Conservation (phyloP, 352 stramenopile genomes). For the Globisporangium spiculum region DNA sequence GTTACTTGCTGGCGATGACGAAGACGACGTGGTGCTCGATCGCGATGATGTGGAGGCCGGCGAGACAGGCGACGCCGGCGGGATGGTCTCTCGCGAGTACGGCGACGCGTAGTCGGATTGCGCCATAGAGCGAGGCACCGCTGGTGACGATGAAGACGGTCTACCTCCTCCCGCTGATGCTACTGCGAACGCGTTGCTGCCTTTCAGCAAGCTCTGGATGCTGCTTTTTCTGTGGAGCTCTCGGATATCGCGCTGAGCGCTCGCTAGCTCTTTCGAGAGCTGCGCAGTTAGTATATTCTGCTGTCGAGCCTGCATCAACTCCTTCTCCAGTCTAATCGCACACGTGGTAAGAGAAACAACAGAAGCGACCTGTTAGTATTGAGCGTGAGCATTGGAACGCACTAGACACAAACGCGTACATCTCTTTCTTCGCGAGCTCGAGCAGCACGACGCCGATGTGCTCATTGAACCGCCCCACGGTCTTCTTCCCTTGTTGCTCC, state of each 20-base stretch:
- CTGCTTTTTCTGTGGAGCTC: slow-evolving; percentile 65
- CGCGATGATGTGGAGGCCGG: slow-evolving; percentile 14
- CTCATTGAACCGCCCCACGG: slow-evolving; percentile 43
- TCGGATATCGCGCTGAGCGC: slow-evolving; percentile 70
- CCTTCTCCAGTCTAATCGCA: slow-evolving; percentile 50
- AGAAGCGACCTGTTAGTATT: not conserved
- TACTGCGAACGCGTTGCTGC: slow-evolving; percentile 20
- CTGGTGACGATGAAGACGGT: not conserved
- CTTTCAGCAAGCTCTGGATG: slow-evolving; percentile 64
- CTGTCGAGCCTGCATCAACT: slow-evolving; percentile 52
- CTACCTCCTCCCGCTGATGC: not conserved
- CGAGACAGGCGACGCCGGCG: not conserved
- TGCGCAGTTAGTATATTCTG: slow-evolving; percentile 50
- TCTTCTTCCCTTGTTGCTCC: slow-evolving; percentile 43
- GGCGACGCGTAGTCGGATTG: not conserved
- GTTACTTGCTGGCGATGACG: slow-evolving; percentile 3
- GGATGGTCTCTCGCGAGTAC: not conserved
- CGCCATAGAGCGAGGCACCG: not conserved
- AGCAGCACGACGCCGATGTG: slow-evolving; percentile 47
- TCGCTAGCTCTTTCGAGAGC: slow-evolving; percentile 64
- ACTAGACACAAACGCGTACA: slow-evolving; percentile 20
- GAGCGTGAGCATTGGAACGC: not conserved
- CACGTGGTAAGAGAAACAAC: not conserved
- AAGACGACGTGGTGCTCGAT: slow-evolving; percentile 10
- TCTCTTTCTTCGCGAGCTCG: slow-evolving; percentile 68